These are phyloP conservation scores for Huntiella bhutanensis DNA, from an alignment of 2,329 filamentous ascomycete species.

Conservation along the genomic window DNA sequence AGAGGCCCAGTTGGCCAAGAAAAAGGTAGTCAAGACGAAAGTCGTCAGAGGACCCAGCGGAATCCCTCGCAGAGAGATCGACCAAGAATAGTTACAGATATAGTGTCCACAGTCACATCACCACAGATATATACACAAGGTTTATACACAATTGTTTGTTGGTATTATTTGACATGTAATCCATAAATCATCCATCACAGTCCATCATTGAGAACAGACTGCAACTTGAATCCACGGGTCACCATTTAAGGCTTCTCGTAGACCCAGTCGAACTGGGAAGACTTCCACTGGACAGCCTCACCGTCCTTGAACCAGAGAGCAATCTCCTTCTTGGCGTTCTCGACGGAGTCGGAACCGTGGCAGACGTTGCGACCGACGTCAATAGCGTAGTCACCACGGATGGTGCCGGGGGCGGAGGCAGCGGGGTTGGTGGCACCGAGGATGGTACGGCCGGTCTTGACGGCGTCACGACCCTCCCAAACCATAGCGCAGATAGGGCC, in stretches of 20 bases:
- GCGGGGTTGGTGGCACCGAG: constrained; percentile 99
- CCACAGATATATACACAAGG: not conserved
- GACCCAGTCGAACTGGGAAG: constrained; percentile 75
- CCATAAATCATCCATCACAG: not conserved
- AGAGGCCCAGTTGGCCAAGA: not conserved
- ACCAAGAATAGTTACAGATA: not conserved
- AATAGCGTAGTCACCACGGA: constrained; percentile 84
- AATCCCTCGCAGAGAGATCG: not conserved
- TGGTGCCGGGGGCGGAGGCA: constrained; percentile 86
- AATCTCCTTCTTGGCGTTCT: constrained; percentile 99
- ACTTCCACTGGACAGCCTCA: constrained; percentile 74
- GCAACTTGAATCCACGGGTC: not conserved
- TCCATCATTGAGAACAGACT: not conserved
- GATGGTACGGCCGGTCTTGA: constrained; percentile 92
- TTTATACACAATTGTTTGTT: not conserved
- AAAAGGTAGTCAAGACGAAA: not conserved
- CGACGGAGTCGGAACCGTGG: constrained; percentile 97
- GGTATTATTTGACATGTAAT: not conserved
- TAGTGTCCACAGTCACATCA: not conserved
- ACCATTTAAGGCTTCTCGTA: constrained; percentile 62
- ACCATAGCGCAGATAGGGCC: constrained; percentile 98
- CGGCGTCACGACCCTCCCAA: constrained; percentile 96
- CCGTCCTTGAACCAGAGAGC: constrained; percentile 89
- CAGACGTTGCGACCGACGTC: constrained; percentile 87
- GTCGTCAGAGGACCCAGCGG: not conserved